These are phyloP conservation scores for Fraxinus excelsior DNA, from an alignment of 257 asterid genomes.

Conservation along the genomic window DNA sequence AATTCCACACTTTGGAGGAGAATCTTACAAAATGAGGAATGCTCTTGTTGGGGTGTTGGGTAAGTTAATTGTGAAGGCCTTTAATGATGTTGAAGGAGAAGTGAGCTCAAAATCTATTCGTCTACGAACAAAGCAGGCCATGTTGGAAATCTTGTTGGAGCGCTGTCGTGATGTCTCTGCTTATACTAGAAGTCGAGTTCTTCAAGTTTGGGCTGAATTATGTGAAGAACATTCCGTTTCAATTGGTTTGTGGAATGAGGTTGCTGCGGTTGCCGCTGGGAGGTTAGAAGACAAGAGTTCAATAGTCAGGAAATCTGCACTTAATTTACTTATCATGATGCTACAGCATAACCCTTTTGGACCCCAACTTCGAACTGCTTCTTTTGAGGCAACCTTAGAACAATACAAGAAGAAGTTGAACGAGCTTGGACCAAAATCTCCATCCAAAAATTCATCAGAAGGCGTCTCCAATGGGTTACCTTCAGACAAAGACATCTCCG, in stretches of 20 bases:
- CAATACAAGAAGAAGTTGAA: slow-evolving; percentile 82
- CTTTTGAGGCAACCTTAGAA: slow-evolving; percentile 95
- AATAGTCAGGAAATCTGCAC: slow-evolving; percentile 96
- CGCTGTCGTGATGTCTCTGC: slow-evolving; percentile 98
- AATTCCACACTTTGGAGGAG: slow-evolving; percentile 97
- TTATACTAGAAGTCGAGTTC: slow-evolving; percentile 95
- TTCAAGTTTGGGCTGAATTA: slow-evolving; percentile 96
- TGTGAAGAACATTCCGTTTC: slow-evolving; percentile 92
- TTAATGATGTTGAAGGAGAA: slow-evolving; percentile 80
- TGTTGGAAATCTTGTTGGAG: slow-evolving; percentile 92
- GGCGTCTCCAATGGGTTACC: slow-evolving; percentile 41
- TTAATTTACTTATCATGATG: slow-evolving; percentile 87
- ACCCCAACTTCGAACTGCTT: slow-evolving; percentile 81
- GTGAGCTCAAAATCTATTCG: slow-evolving; percentile 76
- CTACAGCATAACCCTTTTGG: slow-evolving; percentile 98
- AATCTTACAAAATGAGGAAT: slow-evolving; percentile 92
- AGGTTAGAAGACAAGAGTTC: slow-evolving; percentile 97
- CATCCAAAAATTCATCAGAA: slow-evolving; percentile 33
- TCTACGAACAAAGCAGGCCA: slow-evolving; percentile 91
- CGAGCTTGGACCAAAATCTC: slow-evolving; percentile 62
- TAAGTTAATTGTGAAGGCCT: slow-evolving; percentile 82
- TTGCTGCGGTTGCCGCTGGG: slow-evolving; percentile 87
- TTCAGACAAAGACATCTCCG: slow-evolving; percentile 50
- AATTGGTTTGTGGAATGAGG: slow-evolving; percentile 97
- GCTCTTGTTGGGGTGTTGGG: slow-evolving; percentile 95